phyloP scores from a whole-genome alignment of 306 rosid species.

The Acacia acuminata region DNA sequence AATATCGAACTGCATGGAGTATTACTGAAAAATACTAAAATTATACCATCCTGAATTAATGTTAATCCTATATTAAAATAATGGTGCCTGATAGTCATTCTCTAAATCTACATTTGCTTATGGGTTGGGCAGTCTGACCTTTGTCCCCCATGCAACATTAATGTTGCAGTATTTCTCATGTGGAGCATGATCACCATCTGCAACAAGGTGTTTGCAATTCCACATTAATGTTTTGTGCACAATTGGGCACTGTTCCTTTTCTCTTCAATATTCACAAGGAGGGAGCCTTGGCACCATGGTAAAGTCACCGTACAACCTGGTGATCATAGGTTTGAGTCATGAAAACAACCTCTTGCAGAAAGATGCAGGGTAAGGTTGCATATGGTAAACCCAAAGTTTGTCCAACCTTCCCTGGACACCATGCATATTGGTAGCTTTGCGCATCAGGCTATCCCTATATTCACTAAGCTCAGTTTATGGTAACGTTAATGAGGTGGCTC shows the following conservation, averaged over 20 bases:
- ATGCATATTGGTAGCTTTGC: neutral
- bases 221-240: neutral
- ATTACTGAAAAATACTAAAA: neutral
- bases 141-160: neutral
- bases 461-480: neutral
- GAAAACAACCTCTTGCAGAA: neutral
- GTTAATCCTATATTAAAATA: neutral
- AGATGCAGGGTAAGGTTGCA: neutral
- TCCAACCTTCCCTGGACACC: neutral
- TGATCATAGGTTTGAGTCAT: neutral
- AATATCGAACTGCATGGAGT: neutral
- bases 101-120: neutral
- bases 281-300: neutral
- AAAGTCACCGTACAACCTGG: neutral
- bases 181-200: neutral
- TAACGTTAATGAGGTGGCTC: neutral
- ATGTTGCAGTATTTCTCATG: neutral
- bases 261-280: neutral
- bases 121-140: neutral
- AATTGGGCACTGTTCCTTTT: neutral
- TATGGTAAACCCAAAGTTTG: neutral
- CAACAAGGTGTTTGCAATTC: neutral
- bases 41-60: neutral
- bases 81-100: neutral
- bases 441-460: neutral